Conservation (phyloP, 768 basidiomycete genomes). For the Suillus decipiens region DNA sequence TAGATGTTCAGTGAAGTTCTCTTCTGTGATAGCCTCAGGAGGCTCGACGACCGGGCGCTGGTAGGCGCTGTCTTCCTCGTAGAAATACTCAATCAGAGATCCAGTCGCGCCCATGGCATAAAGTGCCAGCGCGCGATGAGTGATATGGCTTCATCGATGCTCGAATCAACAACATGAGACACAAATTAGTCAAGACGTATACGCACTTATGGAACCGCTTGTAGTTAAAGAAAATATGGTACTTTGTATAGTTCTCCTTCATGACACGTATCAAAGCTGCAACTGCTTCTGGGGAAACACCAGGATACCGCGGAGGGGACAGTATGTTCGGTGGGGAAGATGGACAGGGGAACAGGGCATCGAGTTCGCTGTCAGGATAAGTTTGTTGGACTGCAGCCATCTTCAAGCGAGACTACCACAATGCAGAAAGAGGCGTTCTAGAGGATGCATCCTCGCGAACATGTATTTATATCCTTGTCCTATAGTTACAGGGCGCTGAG, state of each 20-base stretch:
- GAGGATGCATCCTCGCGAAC: too few relatives aligned
- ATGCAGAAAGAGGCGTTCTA: background rate
- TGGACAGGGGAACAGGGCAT: slow-evolving; percentile 13
- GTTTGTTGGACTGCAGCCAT: background rate
- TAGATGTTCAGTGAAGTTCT: slow-evolving; percentile 27
- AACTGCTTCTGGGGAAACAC: slow-evolving; percentile 29
- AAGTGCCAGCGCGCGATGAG: slow-evolving; percentile 32
- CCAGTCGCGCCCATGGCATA: slow-evolving; percentile 30
- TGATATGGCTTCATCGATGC: slow-evolving; percentile 24
- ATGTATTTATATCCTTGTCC: too few relatives aligned
- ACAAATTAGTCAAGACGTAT: background rate
- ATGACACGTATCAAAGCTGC: slow-evolving; percentile 24
- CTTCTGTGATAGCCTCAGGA: slow-evolving; percentile 25
- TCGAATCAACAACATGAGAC: background rate
- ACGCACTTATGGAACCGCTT: slow-evolving; percentile 53
- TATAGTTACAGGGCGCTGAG: too few relatives aligned
- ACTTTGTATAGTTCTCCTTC: slow-evolving; percentile 46
- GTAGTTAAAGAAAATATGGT: slow-evolving; percentile 53
- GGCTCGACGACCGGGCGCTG: slow-evolving; percentile 29
- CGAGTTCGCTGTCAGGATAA: background rate
- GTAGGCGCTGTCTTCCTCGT: slow-evolving; percentile 19
- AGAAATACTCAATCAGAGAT: slow-evolving; percentile 26
- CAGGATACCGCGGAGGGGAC: slow-evolving; percentile 10
- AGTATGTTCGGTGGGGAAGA: slow-evolving; percentile 10
- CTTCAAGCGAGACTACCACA: too few relatives aligned